Evolutionary conservation across 2,329 filamentous ascomycete species (phyloP).

Genomic region (Arthroderma sp.): DNA sequence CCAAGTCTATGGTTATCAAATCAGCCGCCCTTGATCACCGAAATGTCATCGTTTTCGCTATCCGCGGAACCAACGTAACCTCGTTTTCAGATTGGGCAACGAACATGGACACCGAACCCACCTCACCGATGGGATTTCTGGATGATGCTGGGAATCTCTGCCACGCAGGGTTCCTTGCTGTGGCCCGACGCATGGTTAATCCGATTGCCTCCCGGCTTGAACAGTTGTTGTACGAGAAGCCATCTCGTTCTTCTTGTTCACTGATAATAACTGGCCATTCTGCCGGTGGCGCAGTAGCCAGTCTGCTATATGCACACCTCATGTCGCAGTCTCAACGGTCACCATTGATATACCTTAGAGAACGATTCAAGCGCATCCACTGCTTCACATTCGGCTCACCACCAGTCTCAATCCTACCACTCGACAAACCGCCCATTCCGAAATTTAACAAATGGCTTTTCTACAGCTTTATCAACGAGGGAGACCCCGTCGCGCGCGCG

Average conservation of each 20-base stretch:
- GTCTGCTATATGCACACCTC: constrained; percentile 72
- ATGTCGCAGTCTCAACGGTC: constrained; percentile 46
- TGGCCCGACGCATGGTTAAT: constrained; percentile 60
- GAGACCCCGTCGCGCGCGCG: constrained; percentile 65
- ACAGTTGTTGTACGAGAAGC: constrained; percentile 58
- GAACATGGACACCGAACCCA: constrained; percentile 59
- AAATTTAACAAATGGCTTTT: constrained; percentile 56
- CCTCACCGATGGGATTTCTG: constrained; percentile 54
- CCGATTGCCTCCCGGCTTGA: constrained; percentile 60
- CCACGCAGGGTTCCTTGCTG: constrained; percentile 66
- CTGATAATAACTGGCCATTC: constrained; percentile 77
- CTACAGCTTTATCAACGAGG: constrained; percentile 70
- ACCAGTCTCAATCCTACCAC: constrained; percentile 57
- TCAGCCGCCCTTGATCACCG: constrained; percentile 65
- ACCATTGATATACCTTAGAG: constrained; percentile 56
- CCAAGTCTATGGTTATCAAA: constrained; percentile 76
- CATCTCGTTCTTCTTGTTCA: constrained; percentile 50
- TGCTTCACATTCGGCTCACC: constrained; percentile 80
- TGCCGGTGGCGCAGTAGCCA: constrained; percentile 71
- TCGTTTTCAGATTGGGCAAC: constrained; percentile 78
- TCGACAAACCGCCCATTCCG: constrained; percentile 43
- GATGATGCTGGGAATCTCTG: constrained; percentile 67
- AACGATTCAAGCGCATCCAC: constrained; percentile 64
- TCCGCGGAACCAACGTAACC: constrained; percentile 64
- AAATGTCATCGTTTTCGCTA: constrained; percentile 69